Percentiles rank a stretch among this genome's conserved stretches.
These are phyloP conservation scores for Poa pratensis DNA, from an alignment of 176 grass and related monocot genomes.

Conservation along the genomic window DNA sequence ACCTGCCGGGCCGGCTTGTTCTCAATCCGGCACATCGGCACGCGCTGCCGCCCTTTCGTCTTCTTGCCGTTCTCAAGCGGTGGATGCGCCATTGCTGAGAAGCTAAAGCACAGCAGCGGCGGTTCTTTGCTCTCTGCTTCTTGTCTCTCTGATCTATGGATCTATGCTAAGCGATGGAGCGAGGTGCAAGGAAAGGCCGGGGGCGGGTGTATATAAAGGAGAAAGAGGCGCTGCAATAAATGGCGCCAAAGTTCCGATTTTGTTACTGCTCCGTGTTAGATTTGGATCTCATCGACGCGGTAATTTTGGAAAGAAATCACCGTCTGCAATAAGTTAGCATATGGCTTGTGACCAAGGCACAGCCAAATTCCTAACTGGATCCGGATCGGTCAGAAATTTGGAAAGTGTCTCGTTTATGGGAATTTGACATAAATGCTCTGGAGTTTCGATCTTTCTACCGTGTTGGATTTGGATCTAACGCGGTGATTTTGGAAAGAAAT, in stretches of 20 bases:
- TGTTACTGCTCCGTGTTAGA: neutral
- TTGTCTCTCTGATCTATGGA: neutral
- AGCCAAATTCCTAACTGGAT: neutral
- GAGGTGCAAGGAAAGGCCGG: neutral
- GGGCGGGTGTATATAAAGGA: neutral
- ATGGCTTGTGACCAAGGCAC: neutral
- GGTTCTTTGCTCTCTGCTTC: neutral
- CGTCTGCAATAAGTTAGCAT: neutral
- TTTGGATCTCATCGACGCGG: neutral
- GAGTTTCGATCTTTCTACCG: too few relatives aligned
- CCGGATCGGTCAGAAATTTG: neutral
- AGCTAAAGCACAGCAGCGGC: neutral
- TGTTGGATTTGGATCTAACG: too few relatives aligned
- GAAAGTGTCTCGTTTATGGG: neutral
- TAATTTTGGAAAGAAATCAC: neutral
- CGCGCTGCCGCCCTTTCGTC: constrained; percentile 9
- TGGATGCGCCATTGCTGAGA: neutral
- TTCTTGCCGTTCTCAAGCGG: constrained; percentile 7
- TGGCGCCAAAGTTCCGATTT: neutral
- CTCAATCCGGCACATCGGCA: neutral
- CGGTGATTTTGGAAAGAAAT: too few relatives aligned
- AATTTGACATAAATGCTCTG: neutral
- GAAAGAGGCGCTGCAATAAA: neutral
- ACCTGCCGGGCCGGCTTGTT: neutral
- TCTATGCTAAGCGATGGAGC: neutral